Evolutionary conservation across 2,329 filamentous ascomycete species (phyloP), one percentile per base, ranked within the genome.

Genomic region (Fusarium sp.): DNA sequence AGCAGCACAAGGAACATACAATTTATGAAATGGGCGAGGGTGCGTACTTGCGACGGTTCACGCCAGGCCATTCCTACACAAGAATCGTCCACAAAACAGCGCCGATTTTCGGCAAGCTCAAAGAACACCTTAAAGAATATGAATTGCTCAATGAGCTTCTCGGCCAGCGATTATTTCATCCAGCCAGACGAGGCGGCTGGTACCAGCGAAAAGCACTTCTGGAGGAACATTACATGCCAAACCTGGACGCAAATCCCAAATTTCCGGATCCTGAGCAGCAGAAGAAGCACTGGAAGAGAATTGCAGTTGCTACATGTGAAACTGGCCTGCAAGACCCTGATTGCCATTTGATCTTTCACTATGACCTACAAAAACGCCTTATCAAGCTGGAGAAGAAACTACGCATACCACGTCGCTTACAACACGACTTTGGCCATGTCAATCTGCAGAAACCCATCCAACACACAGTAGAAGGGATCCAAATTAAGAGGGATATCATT

Each of bases 141-240:
- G 80, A 84, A 4, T 80, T 97, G 1, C 80, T 97, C 2, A 84
- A 80, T 0, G 92, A 96, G 73, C 85, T 99, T 5, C 87, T 99
- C 0, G 80, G 81, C 5, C 96, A 99, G 75, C 87, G 87, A 6
- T 84, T 97, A 0, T 98, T 98, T 72, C 94, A 98, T 72, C 85
- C 91, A 41, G 88, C 94, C 3, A 87, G 94, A 27, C 88, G 96
- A 40, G 96, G 96, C 1, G 88, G 90, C 1, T 99, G 96, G 96
- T 98, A 98, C 76, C 94, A 97, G 75, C 91, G 96, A 20, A 97
- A 96, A 79, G 96, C 95, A 2, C 82, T 99, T 2, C 79, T 99
- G 3, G 96, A 99, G 80, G 96, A 99, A 76, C 94, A 96, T 75
- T 98, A 99, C 77, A 94, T 98, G 92, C 85, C 89, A 74, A 82